phyloP scores from a whole-genome alignment of 2,329 filamentous ascomycete species.

The Cadophora malorum region DNA sequence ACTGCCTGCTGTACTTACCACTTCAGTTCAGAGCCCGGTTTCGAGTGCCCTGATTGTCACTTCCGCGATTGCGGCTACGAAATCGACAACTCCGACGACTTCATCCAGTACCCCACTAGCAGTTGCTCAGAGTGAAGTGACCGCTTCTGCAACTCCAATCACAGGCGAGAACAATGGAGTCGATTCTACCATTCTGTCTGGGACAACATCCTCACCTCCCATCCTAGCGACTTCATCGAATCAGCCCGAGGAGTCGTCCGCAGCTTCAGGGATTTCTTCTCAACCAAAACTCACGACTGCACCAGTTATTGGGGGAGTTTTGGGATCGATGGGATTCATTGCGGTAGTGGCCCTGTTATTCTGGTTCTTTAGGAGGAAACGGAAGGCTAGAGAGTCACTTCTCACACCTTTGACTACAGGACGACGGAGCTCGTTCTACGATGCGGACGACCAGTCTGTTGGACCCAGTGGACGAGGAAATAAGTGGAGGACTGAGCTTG shows the following conservation, averaged over 20 bases:
- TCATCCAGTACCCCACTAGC: conserved; percentile 38
- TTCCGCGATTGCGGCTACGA: conserved; percentile 35
- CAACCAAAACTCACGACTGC: conserved; percentile 30
- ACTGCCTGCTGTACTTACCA: conserved; percentile 27
- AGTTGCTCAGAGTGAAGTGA: conserved; percentile 39
- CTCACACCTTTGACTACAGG: conserved; percentile 40
- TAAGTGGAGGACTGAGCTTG: conserved; percentile 33
- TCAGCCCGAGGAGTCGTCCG: conserved; percentile 29
- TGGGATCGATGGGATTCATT: conserved; percentile 41
- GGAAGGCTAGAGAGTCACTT: conserved; percentile 35
- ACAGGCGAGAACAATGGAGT: conserved; percentile 25
- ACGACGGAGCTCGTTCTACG: conserved; percentile 37
- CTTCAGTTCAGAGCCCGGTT: conserved; percentile 2
- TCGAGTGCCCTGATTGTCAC: conserved; percentile 13
- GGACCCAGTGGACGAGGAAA: conserved; percentile 31
- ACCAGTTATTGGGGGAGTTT: conserved; percentile 42
- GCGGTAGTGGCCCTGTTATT: conserved; percentile 40
- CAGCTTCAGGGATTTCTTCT: conserved; percentile 35
- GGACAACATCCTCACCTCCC: conserved; percentile 31
- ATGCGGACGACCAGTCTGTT: conserved; percentile 35
- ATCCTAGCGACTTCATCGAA: conserved; percentile 26
- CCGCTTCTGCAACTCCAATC: conserved; percentile 29
- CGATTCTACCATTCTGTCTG: conserved; percentile 26
- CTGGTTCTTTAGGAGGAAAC: conserved; percentile 39
- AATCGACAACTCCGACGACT: conserved; percentile 38